Evolutionary conservation across 192 early-diverging fungal genomes (phyloP), one percentile per base, ranked within the genome.

Genomic region (Lunasporangiospora selenospora): DNA sequence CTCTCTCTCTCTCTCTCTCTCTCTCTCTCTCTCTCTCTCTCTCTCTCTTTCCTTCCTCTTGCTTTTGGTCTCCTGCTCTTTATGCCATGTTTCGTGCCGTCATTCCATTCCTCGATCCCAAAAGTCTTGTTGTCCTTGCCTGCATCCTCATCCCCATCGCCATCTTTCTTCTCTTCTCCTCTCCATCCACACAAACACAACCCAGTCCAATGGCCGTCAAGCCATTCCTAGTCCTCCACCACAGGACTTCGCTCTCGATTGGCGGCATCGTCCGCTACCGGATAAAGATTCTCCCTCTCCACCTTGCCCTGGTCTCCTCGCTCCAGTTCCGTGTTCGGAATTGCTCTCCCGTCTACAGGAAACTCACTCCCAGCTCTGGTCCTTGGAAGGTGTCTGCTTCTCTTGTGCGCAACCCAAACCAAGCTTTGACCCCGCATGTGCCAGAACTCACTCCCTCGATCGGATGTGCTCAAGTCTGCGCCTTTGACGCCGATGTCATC

Each of bases 251-350:
- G 29, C 76, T 77, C 27, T 64, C 58, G 10, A 42, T 77, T 41
- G 65, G 53, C 9, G 61, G 67, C 19, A 67, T 67, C 23, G 49
- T 77, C 29, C 65, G 62, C 36, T 75, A 75, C 34, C 56, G 62
- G n/a, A 39, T 65, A 16, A 60, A 59, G 26, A 18, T 66, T 9
- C 15, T 31, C 7, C 57, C 62, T 5, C 24, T 38, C 8, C 56
- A 61, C 0, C 34, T 12, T 9, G 7, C 31, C 7, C 26, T 47
- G 15, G 53, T 66, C 36, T 44, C 55, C 6, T 34, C 53, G 1
- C 56, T 66, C 15, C 63, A 65, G 16, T 65, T 75, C 34, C 57
- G 58, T 46, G 37, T 66, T 47, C 58, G 59, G 24, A 62, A 66
- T 37, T 41, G 45, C 3, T 48, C 75, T 1, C 59, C 59, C 4